A percentile compares a stretch with the other conserved stretches of the same genome.
Conservation (phyloP, 306 rosid species). For the Cicer judaicum region DNA sequence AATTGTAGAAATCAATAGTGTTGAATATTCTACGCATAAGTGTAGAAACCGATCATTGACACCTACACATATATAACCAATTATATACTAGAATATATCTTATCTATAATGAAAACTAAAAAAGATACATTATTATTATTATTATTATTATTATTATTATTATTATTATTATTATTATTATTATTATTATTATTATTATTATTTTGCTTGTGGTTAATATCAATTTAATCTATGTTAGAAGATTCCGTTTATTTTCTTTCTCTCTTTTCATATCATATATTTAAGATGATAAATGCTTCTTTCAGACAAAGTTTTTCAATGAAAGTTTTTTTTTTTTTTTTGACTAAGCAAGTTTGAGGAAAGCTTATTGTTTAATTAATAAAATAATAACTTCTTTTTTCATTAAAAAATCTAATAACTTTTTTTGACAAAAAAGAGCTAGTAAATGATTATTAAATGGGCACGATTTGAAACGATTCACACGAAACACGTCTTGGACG, state of each 20-base stretch:
- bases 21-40: too few species aligned
- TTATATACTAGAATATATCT: too few species aligned
- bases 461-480: background rate
- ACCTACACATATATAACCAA: too few species aligned
- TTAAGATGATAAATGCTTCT: background rate
- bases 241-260: background rate
- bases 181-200: too few species aligned
- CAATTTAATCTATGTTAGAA: background rate
- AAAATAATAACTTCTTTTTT: background rate
- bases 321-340: background rate
- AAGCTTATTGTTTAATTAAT: background rate
- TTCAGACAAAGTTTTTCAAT: background rate
- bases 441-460: background rate
- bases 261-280: background rate
- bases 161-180: too few species aligned
- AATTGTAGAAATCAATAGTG: too few species aligned
- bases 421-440: background rate
- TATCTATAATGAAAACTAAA: too few species aligned
- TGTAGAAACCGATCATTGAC: too few species aligned
- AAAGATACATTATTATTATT: too few species aligned
- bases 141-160: too few species aligned
- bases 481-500: slow-evolving; percentile 21
- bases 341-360: background rate
- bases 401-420: background rate
- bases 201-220: too few species aligned